Base-by-base conservation (phyloP, 768 basidiomycete genomes). In the Russula ochroleuca region DNA sequence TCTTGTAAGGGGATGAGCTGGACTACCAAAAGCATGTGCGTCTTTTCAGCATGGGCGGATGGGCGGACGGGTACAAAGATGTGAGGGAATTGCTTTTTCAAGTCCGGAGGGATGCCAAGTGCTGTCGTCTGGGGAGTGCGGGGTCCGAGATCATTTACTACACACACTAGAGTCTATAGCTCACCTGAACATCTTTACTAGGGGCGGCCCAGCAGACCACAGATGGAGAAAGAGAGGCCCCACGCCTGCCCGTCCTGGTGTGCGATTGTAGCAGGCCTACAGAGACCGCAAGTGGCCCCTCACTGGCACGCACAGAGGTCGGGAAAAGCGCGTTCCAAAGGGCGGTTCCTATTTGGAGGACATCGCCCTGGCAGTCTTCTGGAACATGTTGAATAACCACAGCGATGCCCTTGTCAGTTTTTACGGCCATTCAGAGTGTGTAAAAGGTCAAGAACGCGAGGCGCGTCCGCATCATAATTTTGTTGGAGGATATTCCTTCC, bases 111-210 rank as follows among this genome's bases (percentile, higher is more conserved):
- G 21, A 68, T 5, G 9, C 57, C 50, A 23, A 67, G 33, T 23
- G n/a, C 57, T 11, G 63, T 47, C 11, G 50, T 48, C 70, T 71
- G 49, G 35, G 35, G 43, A 28, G 21, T 48, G 35, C 7, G 66
- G 75, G 81, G 57, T 61, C 65, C 13, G 55, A 19, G 43, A 58
- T 11, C 31, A 54, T 17, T 40, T n/a, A 51, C 21, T 3, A 11
- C 31, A 37, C 37, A 17, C 13, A 19, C 13, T 6, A 15, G 21
- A 47, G 33, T 54, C n/a, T 19, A 41, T 50, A 2, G 33, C 64
- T 50, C 19, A 59, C 25, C 68, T 75, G 64, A 41, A 84, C 84
- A 69, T 74, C 70, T n/a, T 76, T 72, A 70, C 74, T 73, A 33
- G 43, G 59, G 40, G 68, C 53, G 49, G 76, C 77, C 75, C 77